Evolutionary conservation across 139 green algal genomes (phyloP), one percentile per base, ranked within the genome.

Genomic region (Eudorina sp.): DNA sequence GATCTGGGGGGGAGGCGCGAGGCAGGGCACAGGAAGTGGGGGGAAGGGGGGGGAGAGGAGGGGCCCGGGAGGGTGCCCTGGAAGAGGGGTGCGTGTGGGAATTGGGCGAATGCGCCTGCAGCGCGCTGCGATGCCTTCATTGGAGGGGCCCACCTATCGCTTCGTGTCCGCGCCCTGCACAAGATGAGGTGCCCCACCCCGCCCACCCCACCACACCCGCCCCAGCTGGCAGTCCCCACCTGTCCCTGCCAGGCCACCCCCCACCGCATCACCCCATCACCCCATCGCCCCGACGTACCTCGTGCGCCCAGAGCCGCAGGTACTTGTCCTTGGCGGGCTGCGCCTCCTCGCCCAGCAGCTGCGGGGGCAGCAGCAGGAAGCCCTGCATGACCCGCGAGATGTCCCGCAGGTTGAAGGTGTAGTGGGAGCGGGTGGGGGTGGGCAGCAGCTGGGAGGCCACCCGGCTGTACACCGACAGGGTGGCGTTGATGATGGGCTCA

Each of bases 341-440:
- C 66, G 64, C 4, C 0, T 60, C 66, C 0, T 36, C 55, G 8
- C 82, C 68, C 66, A 93, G 83, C 86, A 83, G 82, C 41, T 72
- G 62, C 4, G 90, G 74, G 13, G 90, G 86, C 80, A 95, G 53
- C 79, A 96, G 90, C 89, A 96, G 91, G 70, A 96, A 85, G 45
- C 93, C 95, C 89, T 97, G 96, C 86, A 97, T 94, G 27, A 97
- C 95, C 64, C 96, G 95, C 85, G 89, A 93, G 19, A 98, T 90
- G 85, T 98, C 95, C 1, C 96, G 89, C 89, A 98, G 92, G 92
- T 96, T 98, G 95, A 98, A 98, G 38, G 93, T 96, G 93, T 98
- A 98, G 93, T 98, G 96, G 23, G 77, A 94, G 84, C 94, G 95
- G 18, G 94, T 92, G 38, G 96, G 96, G 5, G 96, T 98, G 25